A percentile compares a stretch with the other conserved stretches of the same genome.
Conservation (phyloP, 306 rosid species). For the Rubus idaeus region DNA sequence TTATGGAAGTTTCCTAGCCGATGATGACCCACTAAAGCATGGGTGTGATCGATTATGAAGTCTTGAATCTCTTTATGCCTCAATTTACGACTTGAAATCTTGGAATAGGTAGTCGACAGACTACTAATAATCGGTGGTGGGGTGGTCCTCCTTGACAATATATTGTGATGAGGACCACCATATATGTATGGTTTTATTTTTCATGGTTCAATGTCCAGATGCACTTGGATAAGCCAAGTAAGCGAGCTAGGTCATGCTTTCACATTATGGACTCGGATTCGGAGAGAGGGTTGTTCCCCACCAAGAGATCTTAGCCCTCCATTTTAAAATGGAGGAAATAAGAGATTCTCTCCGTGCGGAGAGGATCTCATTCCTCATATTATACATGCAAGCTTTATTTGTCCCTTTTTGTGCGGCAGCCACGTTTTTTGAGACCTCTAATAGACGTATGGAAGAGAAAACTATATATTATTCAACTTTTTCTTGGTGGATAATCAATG, state of each 20-base stretch:
- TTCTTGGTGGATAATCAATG: slow-evolving; percentile 1
- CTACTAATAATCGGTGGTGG: neutral
- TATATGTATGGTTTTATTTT: neutral
- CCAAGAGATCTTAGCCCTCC: too few relatives aligned
- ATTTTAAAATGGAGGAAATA: too few relatives aligned
- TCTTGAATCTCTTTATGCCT: neutral
- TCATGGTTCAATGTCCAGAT: neutral
- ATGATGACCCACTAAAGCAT: neutral
- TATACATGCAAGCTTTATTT: neutral
- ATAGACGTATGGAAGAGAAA: neutral
- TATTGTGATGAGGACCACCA: neutral
- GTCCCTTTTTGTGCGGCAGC: slow-evolving; percentile 30
- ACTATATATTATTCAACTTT: neutral
- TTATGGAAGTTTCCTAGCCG: neutral
- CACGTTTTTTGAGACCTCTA: slow-evolving; percentile 1
- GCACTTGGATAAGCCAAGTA: neutral
- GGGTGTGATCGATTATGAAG: neutral
- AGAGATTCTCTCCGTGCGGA: too few relatives aligned
- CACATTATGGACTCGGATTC: too few relatives aligned
- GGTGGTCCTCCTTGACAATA: neutral
- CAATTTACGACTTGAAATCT: slow-evolving; percentile 7
- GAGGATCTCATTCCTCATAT: too few relatives aligned
- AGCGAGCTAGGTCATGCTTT: neutral
- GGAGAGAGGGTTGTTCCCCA: too few relatives aligned
- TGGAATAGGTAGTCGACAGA: neutral